Evolutionary conservation across 140 eudicot genomes (phyloP).

Genomic region (Senecio squalidus): DNA sequence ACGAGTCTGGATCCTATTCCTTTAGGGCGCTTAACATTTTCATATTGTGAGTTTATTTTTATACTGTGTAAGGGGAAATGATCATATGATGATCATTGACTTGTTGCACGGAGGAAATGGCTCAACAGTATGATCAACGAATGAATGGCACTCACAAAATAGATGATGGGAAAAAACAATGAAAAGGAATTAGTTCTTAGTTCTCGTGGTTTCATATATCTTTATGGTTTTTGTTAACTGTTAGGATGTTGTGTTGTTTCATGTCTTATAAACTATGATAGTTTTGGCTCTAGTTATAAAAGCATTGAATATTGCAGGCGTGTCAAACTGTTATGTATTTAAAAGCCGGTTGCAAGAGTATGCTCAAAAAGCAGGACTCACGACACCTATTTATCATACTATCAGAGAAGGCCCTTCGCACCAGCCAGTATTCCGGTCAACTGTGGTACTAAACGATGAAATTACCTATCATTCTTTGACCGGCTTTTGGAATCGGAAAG

Average conservation of each 20-base stretch:
- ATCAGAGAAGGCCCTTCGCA: conserved; percentile 96
- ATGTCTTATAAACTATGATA: conserved; percentile 1
- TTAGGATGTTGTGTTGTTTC: conserved; percentile 7
- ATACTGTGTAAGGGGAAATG: neutral
- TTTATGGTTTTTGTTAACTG: neutral
- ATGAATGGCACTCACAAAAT: neutral
- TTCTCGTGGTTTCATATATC: neutral
- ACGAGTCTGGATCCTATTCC: neutral
- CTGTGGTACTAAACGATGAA: conserved; percentile 52
- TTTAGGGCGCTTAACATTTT: neutral
- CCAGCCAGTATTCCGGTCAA: conserved; percentile 81
- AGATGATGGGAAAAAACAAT: neutral
- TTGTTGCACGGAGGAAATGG: neutral
- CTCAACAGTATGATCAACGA: neutral
- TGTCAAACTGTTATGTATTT: conserved; percentile 80
- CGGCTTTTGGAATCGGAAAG: conserved; percentile 80
- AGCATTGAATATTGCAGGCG: conserved; percentile 40
- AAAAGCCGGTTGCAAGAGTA: conserved; percentile 92
- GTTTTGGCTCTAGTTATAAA: neutral
- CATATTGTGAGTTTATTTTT: neutral
- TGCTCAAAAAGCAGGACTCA: conserved; percentile 72
- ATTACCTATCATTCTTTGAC: conserved; percentile 82
- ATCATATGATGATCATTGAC: neutral
- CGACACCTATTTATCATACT: conserved; percentile 77
- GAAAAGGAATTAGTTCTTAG: neutral